Evolutionary conservation across 2,329 filamentous ascomycete species (phyloP), one percentile per base, ranked within the genome.

Genomic region (Xylariaceae sp.): DNA sequence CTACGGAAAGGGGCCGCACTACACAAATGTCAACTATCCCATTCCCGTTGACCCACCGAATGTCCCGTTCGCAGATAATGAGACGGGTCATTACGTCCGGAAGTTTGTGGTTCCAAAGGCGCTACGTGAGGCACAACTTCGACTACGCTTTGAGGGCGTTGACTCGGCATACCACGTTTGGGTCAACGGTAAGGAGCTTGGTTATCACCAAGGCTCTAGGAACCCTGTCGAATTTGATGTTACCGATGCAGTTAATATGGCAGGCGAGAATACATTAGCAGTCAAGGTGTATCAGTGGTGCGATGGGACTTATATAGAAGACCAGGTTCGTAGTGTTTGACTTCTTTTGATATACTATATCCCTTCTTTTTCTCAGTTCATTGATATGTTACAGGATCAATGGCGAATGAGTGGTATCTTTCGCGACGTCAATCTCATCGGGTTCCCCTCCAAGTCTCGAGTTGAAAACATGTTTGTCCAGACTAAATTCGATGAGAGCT

Each of bases 11-110:
- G 69, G 74, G 8, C 84, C 84, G 2, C 81, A 85, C 40, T 88
- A 52, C 57, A 87, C 83, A 8, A 88, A 88, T 51, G 69, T 83
- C 40, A 70, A 78, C 41, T 88, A 79, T 50, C 84, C 82, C 0
- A 84, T 84, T 58, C 82, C 82, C 0, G 76, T 81, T 3, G 72
- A 80, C 53, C 80, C 80, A 16, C 82, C 81, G 1, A 67, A 77
- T 57, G 73, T 77, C 16, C 73, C 79, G 1, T 67, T 69, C 2
- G 69, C 76, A 17, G 79, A 82, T 34, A 74, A 76, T 34, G 79
- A 75, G 29, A 64, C 60, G 1, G 79, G 79, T 1, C 74, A 70
- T 2, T 82, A 82, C 53, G 62, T 74, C 35, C 70, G 68, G 19
- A 69, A 64, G 20, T 80, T 82, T 55, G 58, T 58, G 2, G 62